Conservation (phyloP, 2,329 filamentous ascomycete species). For the Penicillium janthinellum region DNA sequence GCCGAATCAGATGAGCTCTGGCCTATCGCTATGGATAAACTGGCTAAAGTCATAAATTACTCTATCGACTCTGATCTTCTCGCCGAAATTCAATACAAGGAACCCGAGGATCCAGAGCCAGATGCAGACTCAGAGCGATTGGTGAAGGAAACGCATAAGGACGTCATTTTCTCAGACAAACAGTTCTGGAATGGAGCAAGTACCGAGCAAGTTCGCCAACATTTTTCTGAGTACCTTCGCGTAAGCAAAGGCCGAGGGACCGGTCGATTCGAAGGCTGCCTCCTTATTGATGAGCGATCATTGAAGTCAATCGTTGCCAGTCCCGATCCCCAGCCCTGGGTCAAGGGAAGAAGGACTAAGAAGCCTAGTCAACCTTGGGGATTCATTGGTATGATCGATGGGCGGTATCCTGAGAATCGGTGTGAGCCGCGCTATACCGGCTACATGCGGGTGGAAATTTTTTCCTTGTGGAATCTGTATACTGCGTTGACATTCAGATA, state of each 20-base stretch:
- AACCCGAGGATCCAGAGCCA: background rate
- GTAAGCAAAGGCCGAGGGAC: background rate
- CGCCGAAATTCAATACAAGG: background rate
- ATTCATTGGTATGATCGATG: slow-evolving; percentile 9
- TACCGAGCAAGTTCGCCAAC: slow-evolving; percentile 7
- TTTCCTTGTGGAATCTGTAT: slow-evolving; percentile 4
- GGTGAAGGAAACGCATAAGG: slow-evolving; percentile 6
- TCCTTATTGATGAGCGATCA: slow-evolving; percentile 7
- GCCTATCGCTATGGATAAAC: slow-evolving; percentile 1
- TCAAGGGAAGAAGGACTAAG: too few relatives aligned
- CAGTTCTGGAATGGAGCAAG: slow-evolving; percentile 5
- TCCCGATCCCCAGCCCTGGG: background rate
- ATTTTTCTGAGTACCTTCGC: slow-evolving; percentile 7
- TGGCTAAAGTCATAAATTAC: slow-evolving; percentile 1
- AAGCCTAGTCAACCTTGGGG: background rate
- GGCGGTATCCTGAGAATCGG: slow-evolving; percentile 5
- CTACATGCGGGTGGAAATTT: slow-evolving; percentile 3
- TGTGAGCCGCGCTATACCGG: slow-evolving; percentile 1
- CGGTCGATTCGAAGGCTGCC: slow-evolving; percentile 5
- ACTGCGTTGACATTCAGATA: background rate
- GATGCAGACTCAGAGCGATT: background rate
- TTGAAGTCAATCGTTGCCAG: slow-evolving; percentile 5
- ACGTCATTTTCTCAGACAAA: slow-evolving; percentile 5
- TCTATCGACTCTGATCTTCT: background rate
- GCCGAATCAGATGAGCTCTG: background rate